Evolutionary conservation across 805 yeast genomes (phyloP), one percentile per base, ranked within the genome.

Genomic region (Candida sakaeoensis): DNA sequence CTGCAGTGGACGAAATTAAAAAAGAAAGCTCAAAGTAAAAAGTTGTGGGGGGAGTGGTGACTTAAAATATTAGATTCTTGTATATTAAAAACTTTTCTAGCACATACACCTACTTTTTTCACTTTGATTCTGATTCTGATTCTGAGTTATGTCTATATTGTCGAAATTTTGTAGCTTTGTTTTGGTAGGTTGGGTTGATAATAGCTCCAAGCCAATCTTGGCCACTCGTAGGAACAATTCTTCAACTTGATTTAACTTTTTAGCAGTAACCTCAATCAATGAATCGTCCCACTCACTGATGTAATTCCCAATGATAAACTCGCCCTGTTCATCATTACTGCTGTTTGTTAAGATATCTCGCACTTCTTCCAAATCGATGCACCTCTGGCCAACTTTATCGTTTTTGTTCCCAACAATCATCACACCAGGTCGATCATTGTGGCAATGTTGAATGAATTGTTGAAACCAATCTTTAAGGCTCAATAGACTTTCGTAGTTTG

Each of bases 381-480:
- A 55, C 14, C 71, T 44, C 15, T 66, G 67, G 16, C 43, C 47
- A 1, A 44, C 37, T 31, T 52, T 60, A 47, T 77, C 82, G 14
- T 46, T 44, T 51, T 77, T 77, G 48, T 77, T 77, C 2, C 80
- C 82, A 36, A 77, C 79, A 1, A 77, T 56, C 21, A 77, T 44
- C 8, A 77, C 67, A 1, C 73, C 71, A 0, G 81, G 80, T 17
- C 51, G 51, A 3, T 65, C 55, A 14, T 67, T 76, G 45, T 69
- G 72, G 53, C 78, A 71, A 50, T 73, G 70, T 31, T 66, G 63
- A 41, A 72, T 48, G 48, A 77, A 76, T 24, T 73, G 61, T n/a
- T 58, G 43, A 38, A 75, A 63, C 82, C 82, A 68, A 44, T 54
- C 63, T 24, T 63, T 60, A 23, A 76, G 50, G 51, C 73, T 66